Percentiles rank a stretch among this genome's conserved stretches.
These are phyloP conservation scores for Copromyces sp. DNA, from an alignment of 495 filamentous ascomycete genomes.

Conservation along the genomic window DNA sequence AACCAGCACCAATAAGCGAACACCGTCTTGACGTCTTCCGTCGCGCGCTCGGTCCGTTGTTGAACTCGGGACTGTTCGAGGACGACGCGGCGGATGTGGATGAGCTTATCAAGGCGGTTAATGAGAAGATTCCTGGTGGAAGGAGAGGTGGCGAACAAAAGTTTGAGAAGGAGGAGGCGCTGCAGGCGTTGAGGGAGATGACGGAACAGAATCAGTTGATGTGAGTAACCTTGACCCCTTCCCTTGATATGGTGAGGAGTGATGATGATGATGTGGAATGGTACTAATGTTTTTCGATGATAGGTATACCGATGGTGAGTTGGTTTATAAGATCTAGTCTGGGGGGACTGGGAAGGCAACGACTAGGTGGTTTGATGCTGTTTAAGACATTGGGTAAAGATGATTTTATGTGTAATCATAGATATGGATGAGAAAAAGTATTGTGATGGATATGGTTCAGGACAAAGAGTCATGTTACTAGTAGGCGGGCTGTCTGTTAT, in stretches of 20 bases:
- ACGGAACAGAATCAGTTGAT: slow-evolving; percentile 81
- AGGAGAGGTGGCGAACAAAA: slow-evolving; percentile 18
- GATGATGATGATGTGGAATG: not conserved
- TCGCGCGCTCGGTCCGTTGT: slow-evolving; percentile 64
- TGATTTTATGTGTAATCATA: not conserved
- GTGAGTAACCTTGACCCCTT: slow-evolving; percentile 46
- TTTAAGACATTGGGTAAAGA: not conserved
- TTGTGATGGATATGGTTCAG: not conserved
- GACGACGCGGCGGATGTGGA: slow-evolving; percentile 70
- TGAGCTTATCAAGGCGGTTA: slow-evolving; percentile 69
- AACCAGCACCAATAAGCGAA: slow-evolving; percentile 42
- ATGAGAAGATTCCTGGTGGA: slow-evolving; percentile 45
- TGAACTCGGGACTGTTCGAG: slow-evolving; percentile 67
- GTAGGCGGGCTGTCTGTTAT: not conserved
- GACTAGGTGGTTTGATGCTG: not conserved
- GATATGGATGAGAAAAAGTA: not conserved
- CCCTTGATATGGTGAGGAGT: not conserved
- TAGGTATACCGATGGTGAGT: slow-evolving; percentile 37
- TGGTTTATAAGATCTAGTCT: slow-evolving; percentile 37
- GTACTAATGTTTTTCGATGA: slow-evolving; percentile 16
- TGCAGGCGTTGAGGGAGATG: slow-evolving; percentile 68
- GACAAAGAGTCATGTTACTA: not conserved
- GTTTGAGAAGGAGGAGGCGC: slow-evolving; percentile 65
- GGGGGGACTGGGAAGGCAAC: not conserved
- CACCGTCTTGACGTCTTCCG: slow-evolving; percentile 66